Base-by-base conservation (phyloP, 768 basidiomycete species). In the Boletus reticulatus region DNA sequence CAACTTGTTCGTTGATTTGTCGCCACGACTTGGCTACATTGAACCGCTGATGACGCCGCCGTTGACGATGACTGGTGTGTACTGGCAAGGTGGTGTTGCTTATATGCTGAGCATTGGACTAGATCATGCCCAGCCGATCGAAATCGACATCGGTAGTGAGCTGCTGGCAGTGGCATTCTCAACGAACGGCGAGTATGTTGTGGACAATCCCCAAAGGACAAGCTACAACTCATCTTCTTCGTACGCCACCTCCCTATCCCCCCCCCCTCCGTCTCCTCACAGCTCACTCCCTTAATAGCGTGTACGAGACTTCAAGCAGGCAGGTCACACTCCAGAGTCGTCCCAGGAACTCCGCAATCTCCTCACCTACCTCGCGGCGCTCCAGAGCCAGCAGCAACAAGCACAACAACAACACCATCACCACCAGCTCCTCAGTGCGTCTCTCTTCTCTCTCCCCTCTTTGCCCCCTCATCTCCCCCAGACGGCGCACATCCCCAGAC, bases 321-420 rank as follows among this genome's bases (percentile, higher is more conserved):
- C 73, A 38, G 82, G 82, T 13, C 69, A 67, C 55, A 78, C 80
- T 11, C 68, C 75, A n/a, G 77, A 81, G 46, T 75, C 73, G 2
- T 74, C 70, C 9, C 67, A 59, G 24, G 82, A 84, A 52, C 70
- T 82, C 22, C 74, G 69, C 7, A 70, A 64, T 53, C 68, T 83
- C 44, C 60, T 75, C 47, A 68, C 72, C 27, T 68, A 77, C 58
- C 62, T 84, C 38, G 61, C 66, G 6, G 63, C 60, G 9, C 57
- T 77, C 43, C 61, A 69, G 53, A 67, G 36, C 17, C 60, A 66
- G 13, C 64, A 72, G 36, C 60, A 67, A 20, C 67, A 60, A 3
- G 44, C 55, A 22, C 67, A 76, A 43, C 70, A 72, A 17, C 60
- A 64, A 2, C 65, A 58, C 0, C 68, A 72, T 24, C 58, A 67